Evolutionary conservation across 78 protist species (phyloP), one percentile per base, ranked within the genome.

Genomic region (Speleostelium caveatum): DNA sequence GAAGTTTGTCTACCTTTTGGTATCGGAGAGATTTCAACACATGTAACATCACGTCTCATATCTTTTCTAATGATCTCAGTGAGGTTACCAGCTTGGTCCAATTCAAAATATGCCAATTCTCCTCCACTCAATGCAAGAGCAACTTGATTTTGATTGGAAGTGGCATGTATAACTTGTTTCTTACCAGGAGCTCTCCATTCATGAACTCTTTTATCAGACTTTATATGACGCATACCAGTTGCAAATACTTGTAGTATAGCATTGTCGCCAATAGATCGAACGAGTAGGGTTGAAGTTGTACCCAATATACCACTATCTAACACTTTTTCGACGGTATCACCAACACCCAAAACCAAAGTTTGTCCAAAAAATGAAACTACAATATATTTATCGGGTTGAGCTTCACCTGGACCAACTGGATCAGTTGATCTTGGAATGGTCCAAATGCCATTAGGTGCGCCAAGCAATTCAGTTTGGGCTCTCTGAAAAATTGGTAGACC

Each of bases 71-170:
- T 86, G 32, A 89, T 4, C 88, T 98, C 99, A 33, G 68, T 75
- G 28, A 98, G 92, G 55, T 87, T 94, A 17, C 95, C 94, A 22
- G 61, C 39, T 28, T 49, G 71, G 45, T 98, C 98, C 56, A 98
- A 92, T 94, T 98, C 99, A 68, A 98, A 98, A 80, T 98, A 98
- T 41, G 97, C 86, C 17, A 98, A 30, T 58, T 95, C 97, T 41
- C 97, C 96, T 55, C 97, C 98, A 32, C 45, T 5, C 3, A 98
- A 90, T 2, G 97, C 95, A 26, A 97, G 53, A 19, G 74, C 97
- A 17, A 97, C 96, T 39, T 93, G 96, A 1, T 78, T 77, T 33
- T 75, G 67, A 72, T 97, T 97, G 14, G 87, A 58, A 7, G 96
- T 69, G 21, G 96, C 93, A 24, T 32, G 26, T 21, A 19, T 55